Base-by-base conservation (phyloP, 805 yeast species). In the Candida silvatica region DNA sequence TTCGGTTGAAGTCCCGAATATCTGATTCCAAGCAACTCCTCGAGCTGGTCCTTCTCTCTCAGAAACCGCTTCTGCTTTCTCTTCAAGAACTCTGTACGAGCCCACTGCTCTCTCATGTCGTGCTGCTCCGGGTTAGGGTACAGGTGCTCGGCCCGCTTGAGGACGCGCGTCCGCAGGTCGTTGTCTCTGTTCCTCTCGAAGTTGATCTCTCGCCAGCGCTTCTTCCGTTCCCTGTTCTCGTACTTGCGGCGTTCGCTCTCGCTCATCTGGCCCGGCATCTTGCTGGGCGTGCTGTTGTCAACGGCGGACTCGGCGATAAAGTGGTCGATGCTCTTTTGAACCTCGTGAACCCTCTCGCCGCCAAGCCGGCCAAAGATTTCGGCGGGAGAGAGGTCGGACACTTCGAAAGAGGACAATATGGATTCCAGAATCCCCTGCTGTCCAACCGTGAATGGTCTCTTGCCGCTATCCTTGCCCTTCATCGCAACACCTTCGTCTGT, bases 151-250 rank as follows among this genome's bases (percentile, higher is more conserved):
- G 97, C 96, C 27, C 92, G 65, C 44, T 79, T 80, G 43, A 72
- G 68, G 16, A 90, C 78, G 37, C 97, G 65, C 0, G 83, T 74
- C 35, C 94, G 67, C 36, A 90, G 62, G 51, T 90, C 97, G 48
- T 85, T 80, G 54, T 87, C 95, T 60, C 84, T 80, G 56, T 88
- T 88, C 44, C 92, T 67, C 40, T 80, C 80, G 6, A 73, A 70
- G 51, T 90, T 86, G 19, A 74, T 77, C 43, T 77, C 88, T 48
- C 95, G 67, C 95, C 95, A 85, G 44, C 73, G 71, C 59, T 81
- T 78, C 60, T 85, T 85, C 16, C 95, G 63, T 36, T 77, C 83
- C 32, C 94, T 63, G 48, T 85, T 85, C 32, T 77, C 88, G 18
- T 69, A 46, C 32, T 87, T 60, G 8, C 77, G 62, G 41, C 74